phyloP scores from a whole-genome alignment of 768 basidiomycete species.

The Agaricus subrufescens region DNA sequence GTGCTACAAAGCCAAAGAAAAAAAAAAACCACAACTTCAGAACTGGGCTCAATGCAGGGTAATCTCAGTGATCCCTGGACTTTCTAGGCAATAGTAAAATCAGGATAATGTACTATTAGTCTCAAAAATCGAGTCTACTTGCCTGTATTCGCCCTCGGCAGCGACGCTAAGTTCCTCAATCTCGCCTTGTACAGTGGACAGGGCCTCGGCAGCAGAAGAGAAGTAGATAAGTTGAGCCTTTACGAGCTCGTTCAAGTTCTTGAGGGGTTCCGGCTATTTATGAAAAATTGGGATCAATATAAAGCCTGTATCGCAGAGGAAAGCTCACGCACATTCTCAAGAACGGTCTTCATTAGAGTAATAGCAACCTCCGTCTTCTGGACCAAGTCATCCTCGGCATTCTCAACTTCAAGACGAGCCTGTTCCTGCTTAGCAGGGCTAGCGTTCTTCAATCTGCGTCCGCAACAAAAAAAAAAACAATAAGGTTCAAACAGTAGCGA shows the following conservation, averaged over 20 bases:
- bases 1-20: not conserved
- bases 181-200: constrained; percentile 82
- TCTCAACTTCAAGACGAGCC: constrained; percentile 86
- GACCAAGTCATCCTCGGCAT: constrained; percentile 92
- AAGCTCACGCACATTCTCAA: constrained; percentile 80
- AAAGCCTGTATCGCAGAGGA: constrained; percentile 6
- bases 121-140: not conserved
- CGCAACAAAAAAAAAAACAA: not conserved
- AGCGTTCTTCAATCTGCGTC: constrained; percentile 71
- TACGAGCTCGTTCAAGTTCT: constrained; percentile 86
- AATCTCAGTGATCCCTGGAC: constrained; percentile 83
- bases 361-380: constrained; percentile 98
- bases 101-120: not conserved
- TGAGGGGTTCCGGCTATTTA: constrained; percentile 86
- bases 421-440: constrained; percentile 81
- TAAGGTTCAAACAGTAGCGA: not conserved
- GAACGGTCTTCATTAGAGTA: constrained; percentile 94
- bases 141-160: constrained; percentile 95
- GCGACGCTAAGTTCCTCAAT: constrained; percentile 91
- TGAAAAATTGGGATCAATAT: constrained; percentile 3
- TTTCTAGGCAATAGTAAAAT: constrained; percentile 43
- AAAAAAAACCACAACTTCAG: not conserved
- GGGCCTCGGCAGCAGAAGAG: constrained; percentile 71
- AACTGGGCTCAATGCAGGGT: constrained; percentile 27
- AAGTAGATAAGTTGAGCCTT: constrained; percentile 87